Evolutionary conservation across 805 yeast genomes (phyloP).

Genomic region (Phaffomyces opuntiae): DNA sequence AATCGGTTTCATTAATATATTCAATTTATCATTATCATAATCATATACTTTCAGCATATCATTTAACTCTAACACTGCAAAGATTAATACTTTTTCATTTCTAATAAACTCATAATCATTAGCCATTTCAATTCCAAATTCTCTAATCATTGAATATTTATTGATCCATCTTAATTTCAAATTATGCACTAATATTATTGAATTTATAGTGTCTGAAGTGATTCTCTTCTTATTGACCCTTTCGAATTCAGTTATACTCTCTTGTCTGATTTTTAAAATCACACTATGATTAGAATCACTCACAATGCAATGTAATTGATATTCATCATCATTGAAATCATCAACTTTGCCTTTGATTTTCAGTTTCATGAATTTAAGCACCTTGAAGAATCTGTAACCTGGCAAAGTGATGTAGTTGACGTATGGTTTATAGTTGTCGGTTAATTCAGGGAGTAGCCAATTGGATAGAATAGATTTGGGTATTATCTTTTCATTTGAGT

Average conservation of each 20-base stretch:
- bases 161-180: not conserved
- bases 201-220: constrained; percentile 4
- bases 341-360: not conserved
- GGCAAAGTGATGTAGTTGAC: not conserved
- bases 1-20: not conserved
- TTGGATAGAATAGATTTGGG: not conserved
- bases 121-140: not conserved
- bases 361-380: constrained; percentile 5
- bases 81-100: not conserved
- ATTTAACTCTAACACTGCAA: constrained; percentile 1
- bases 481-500: not conserved
- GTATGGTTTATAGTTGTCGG: not conserved
- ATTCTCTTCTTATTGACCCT: not conserved
- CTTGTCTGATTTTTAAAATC: not conserved
- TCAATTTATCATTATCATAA: constrained; percentile 1
- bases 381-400: not conserved
- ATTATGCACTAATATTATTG: constrained; percentile 1
- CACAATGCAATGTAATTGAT: constrained; percentile 1
- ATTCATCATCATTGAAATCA: not conserved
- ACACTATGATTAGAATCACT: constrained; percentile 6
- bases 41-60: not conserved
- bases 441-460: constrained; percentile 1
- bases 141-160: not conserved
- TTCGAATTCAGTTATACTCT: not conserved
- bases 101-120: not conserved